A percentile compares a stretch with the other conserved stretches of the same genome.
phyloP scores from a whole-genome alignment of 305 asterid species.

The Fraxinus latifolia region DNA sequence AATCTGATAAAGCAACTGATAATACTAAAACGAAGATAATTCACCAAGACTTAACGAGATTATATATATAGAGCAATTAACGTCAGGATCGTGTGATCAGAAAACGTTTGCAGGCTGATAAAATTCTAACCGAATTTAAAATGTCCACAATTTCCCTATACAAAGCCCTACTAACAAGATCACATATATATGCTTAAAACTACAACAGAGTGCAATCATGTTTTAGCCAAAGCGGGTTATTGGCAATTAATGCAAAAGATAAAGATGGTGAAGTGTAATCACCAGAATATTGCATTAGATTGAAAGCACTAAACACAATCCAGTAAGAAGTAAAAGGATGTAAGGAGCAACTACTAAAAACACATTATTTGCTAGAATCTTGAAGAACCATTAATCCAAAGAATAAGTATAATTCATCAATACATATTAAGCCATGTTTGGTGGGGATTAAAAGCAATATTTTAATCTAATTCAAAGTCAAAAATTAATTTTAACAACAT shows the following conservation, averaged over 20 bases:
- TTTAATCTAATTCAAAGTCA: background rate
- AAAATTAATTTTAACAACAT: too few relatives aligned
- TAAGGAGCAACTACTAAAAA: background rate
- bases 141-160: background rate
- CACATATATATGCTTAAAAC: background rate
- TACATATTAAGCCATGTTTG: background rate
- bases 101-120: background rate
- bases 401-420: background rate
- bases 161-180: background rate
- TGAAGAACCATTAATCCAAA: background rate
- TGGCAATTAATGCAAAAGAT: background rate
- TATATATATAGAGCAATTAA: background rate
- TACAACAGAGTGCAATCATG: background rate
- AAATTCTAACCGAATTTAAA: background rate
- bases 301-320: background rate
- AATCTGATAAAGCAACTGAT: background rate
- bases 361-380: background rate
- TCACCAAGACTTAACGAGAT: background rate
- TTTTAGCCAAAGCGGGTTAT: background rate
- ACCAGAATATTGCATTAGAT: background rate
- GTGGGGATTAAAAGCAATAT: background rate
- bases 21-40: background rate
- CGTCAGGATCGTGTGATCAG: background rate
- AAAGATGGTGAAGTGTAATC: background rate
- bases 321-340: background rate